phyloP scores from a whole-genome alignment of 306 rosid species.

The Medicago ruthenica region DNA sequence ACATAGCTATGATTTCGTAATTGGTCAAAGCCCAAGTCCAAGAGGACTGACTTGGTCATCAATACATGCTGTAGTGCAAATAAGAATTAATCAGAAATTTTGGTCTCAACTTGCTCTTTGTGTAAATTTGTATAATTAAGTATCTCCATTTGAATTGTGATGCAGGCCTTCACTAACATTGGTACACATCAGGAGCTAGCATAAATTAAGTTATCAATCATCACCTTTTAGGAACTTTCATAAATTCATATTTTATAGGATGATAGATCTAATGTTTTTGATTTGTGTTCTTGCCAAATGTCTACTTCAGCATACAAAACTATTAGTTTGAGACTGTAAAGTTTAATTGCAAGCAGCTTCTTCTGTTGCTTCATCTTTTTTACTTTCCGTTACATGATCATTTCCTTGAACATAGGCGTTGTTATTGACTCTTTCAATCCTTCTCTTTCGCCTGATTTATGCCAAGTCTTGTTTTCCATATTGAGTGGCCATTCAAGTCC shows the following conservation, averaged over 20 bases:
- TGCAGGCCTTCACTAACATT: slow-evolving; percentile 20
- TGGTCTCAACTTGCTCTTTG: neutral
- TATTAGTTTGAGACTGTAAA: neutral
- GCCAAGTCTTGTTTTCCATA: too few relatives aligned
- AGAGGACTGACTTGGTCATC: neutral
- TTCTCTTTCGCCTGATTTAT: too few relatives aligned
- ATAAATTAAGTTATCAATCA: slow-evolving; percentile 4
- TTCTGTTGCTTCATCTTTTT: neutral
- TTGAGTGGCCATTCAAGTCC: too few relatives aligned
- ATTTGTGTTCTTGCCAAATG: neutral
- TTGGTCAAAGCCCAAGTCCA: slow-evolving; percentile 19
- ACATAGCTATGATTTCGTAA: neutral
- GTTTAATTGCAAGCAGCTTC: neutral
- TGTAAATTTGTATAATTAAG: slow-evolving; percentile 19
- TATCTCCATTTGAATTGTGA: neutral
- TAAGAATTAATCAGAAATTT: neutral
- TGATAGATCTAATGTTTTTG: neutral
- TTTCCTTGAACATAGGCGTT: too few relatives aligned
- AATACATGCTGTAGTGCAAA: neutral
- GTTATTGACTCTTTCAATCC: too few relatives aligned
- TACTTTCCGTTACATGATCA: neutral
- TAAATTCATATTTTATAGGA: neutral
- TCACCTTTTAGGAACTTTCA: neutral
- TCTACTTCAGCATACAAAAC: neutral
- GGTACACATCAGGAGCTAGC: slow-evolving; percentile 1